Evolutionary conservation across 2,329 filamentous ascomycete genomes (phyloP).

Genomic region (Sodiomyces alkalinus): DNA sequence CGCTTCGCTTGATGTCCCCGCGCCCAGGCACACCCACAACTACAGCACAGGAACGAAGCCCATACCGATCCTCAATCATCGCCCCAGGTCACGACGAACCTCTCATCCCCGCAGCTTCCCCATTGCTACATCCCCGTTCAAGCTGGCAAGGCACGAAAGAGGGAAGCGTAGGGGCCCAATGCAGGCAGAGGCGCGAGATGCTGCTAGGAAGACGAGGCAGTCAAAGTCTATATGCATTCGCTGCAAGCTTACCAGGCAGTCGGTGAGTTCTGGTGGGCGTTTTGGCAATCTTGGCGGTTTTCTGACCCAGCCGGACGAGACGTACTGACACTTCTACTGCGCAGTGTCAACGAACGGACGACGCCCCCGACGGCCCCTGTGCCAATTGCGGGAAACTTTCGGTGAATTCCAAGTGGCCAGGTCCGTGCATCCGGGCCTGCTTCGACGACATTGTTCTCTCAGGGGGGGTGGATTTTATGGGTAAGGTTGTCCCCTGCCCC

Average conservation of each 20-base stretch:
- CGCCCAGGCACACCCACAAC: neutral
- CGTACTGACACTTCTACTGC: no score
- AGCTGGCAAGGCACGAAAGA: neutral
- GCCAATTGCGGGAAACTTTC: conserved; percentile 4
- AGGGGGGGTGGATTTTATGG: conserved; percentile 28
- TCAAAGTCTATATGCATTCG: conserved; percentile 8
- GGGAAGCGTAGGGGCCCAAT: conserved; percentile 6
- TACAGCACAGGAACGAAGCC: neutral
- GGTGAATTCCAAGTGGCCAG: conserved; percentile 4
- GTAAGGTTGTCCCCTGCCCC: conserved; percentile 13
- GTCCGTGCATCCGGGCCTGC: conserved; percentile 23
- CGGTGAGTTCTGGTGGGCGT: neutral
- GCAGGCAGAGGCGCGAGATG: conserved; percentile 2
- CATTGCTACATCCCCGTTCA: neutral
- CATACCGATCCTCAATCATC: neutral
- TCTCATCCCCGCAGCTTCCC: neutral
- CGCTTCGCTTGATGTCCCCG: neutral
- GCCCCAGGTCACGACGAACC: neutral
- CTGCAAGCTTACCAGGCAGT: conserved; percentile 7
- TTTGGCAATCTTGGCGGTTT: neutral
- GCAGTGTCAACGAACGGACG: conserved; percentile 4
- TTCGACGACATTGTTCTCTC: conserved; percentile 26
- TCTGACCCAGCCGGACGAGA: no score
- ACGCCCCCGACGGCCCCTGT: conserved; percentile 3
- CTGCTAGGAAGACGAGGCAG: conserved; percentile 6